Conservation (phyloP, 306 rosid species). For the Citrullus amarus region DNA sequence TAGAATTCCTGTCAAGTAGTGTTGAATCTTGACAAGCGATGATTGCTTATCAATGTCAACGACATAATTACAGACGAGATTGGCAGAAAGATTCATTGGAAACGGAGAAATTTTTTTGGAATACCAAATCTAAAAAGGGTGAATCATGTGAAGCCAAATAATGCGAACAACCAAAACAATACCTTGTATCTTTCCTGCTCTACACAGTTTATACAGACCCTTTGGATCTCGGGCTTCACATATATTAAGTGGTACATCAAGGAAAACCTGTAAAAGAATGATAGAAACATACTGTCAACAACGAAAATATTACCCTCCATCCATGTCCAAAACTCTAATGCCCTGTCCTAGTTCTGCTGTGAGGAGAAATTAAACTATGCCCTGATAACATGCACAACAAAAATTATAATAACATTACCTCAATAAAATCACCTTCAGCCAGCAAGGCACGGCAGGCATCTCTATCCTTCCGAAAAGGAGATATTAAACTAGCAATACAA, state of each 20-base stretch:
- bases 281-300: conserved; percentile 4
- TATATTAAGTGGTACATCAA: conserved; percentile 72
- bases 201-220: conserved; percentile 92
- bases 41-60: not conserved
- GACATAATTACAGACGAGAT: not conserved
- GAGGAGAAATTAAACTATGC: conserved; percentile 5
- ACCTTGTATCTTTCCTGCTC: conserved; percentile 93
- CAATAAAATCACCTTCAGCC: conserved; percentile 78
- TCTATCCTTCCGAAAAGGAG: conserved; percentile 84
- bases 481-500: conserved; percentile 86
- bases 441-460: conserved; percentile 78
- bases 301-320: not conserved
- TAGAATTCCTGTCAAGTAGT: not conserved
- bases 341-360: not conserved
- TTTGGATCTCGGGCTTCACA: conserved; percentile 92
- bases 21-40: not conserved
- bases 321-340: not conserved
- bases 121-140: not conserved
- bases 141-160: not conserved
- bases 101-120: not conserved
- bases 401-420: conserved; percentile 33
- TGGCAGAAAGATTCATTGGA: not conserved
- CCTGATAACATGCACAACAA: conserved; percentile 1
- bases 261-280: conserved; percentile 53
- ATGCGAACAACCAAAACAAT: not conserved